phyloP scores from a whole-genome alignment of 2,329 filamentous ascomycete species.

The Aspergillus eucalypticola region DNA sequence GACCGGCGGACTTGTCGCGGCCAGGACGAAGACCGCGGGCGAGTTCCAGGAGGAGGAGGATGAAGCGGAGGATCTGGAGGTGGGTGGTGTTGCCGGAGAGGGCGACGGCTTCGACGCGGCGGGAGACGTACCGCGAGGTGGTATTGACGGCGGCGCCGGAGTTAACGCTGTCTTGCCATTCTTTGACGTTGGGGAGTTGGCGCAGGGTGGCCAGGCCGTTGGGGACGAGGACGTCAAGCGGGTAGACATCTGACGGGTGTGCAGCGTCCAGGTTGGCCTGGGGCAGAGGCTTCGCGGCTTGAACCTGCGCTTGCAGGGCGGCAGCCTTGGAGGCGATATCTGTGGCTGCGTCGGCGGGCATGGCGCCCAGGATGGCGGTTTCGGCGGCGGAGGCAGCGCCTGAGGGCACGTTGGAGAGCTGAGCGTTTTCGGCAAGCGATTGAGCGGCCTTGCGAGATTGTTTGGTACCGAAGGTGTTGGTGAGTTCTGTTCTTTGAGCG shows the following conservation, averaged over 20 bases:
- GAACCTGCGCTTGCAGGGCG: constrained; percentile 43
- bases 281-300: constrained; percentile 50
- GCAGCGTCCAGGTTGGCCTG: constrained; percentile 44
- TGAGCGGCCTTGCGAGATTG: constrained; percentile 52
- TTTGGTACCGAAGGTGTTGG: constrained; percentile 53
- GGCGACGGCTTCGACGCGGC: constrained; percentile 43
- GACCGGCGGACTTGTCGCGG: constrained; percentile 26
- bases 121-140: constrained; percentile 47
- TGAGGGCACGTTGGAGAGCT: constrained; percentile 43
- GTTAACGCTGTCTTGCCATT: constrained; percentile 44
- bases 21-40: constrained; percentile 36
- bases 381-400: constrained; percentile 41
- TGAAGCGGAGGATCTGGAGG: constrained; percentile 48
- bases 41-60: constrained; percentile 48
- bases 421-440: constrained; percentile 50
- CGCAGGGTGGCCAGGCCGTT: constrained; percentile 43
- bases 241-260: constrained; percentile 50
- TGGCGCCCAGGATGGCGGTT: constrained; percentile 45
- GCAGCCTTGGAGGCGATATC: constrained; percentile 35
- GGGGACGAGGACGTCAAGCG: constrained; percentile 45
- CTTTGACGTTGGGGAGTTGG: constrained; percentile 43
- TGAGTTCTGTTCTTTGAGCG: constrained; percentile 45
- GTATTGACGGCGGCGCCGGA: constrained; percentile 39
- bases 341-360: constrained; percentile 38
- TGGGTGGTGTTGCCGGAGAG: constrained; percentile 42